phyloP scores from a whole-genome alignment of 1,284 basidiomycete genomes.

The Ceratorhiza oryzae-sativae region DNA sequence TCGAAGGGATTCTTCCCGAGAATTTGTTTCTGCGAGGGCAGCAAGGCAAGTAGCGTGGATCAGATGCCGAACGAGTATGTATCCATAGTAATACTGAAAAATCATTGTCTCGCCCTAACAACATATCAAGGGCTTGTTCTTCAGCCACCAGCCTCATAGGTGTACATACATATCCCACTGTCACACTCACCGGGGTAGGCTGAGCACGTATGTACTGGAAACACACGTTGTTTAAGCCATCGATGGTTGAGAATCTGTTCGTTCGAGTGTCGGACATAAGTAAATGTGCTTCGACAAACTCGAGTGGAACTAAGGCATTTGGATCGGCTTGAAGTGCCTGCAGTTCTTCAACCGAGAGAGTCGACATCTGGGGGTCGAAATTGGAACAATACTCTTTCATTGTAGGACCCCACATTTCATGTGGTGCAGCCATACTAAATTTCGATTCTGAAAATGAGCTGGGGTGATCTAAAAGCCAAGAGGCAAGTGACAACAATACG shows the following conservation, averaged over 20 bases:
- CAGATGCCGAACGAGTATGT: neutral
- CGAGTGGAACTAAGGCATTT: neutral
- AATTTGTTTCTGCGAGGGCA: neutral
- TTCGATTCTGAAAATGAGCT: too few species aligned
- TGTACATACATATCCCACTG: too few species aligned
- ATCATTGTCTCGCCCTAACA: neutral
- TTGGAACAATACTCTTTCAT: neutral
- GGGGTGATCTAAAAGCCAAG: too few species aligned
- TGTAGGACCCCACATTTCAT: neutral
- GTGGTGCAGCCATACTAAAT: neutral
- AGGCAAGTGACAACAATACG: too few species aligned
- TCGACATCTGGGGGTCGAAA: neutral
- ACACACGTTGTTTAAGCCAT: neutral
- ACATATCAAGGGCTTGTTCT: too few species aligned
- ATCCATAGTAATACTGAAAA: neutral
- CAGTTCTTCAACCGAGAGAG: neutral
- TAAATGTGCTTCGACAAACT: neutral
- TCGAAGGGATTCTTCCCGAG: neutral
- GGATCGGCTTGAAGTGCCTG: neutral
- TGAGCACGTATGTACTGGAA: neutral
- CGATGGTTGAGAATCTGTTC: neutral
- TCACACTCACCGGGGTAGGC: neutral
- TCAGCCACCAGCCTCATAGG: too few species aligned
- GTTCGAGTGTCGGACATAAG: neutral
- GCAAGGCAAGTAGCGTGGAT: neutral